Percentiles rank a stretch among this genome's conserved stretches.
Evolutionary conservation across 2,329 filamentous ascomycete species (phyloP).

Genomic region (Thelonectria rubi): DNA sequence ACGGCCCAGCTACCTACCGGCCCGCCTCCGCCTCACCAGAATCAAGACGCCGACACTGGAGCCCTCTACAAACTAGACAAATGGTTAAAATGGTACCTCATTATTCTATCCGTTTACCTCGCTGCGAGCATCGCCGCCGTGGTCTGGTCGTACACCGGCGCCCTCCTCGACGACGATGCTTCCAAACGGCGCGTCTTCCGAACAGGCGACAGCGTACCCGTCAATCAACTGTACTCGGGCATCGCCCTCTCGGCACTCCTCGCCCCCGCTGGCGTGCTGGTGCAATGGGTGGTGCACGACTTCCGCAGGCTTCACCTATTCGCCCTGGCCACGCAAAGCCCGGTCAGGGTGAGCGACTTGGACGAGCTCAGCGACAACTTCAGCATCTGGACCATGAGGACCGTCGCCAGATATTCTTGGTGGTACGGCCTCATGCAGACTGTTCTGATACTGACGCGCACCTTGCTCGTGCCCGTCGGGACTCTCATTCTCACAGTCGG

Average conservation of each 20-base stretch:
- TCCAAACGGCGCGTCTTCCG: constrained; percentile 36
- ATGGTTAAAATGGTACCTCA: constrained; percentile 31
- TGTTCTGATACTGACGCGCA: constrained; percentile 27
- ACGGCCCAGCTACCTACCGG: background rate
- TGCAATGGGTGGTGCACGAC: constrained; percentile 33
- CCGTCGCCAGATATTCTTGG: constrained; percentile 34
- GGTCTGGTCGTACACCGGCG: constrained; percentile 33
- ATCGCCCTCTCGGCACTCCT: constrained; percentile 30
- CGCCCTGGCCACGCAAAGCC: constrained; percentile 26
- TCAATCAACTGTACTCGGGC: constrained; percentile 34
- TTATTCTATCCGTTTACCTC: constrained; percentile 25
- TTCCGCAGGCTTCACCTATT: constrained; percentile 35
- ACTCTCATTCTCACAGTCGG: constrained; percentile 32
- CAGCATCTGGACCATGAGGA: constrained; percentile 25
- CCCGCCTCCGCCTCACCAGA: background rate
- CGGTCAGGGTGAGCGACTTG: constrained; percentile 26
- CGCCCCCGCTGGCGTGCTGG: constrained; percentile 23
- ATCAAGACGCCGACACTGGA: constrained; percentile 10
- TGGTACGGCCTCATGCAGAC: constrained; percentile 37
- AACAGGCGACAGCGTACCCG: constrained; percentile 13
- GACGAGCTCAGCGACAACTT: constrained; percentile 34
- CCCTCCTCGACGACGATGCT: constrained; percentile 27
- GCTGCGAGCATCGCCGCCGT: constrained; percentile 15
- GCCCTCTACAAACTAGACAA: constrained; percentile 30
- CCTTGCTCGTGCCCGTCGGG: constrained; percentile 30